Base-by-base conservation (phyloP, 2,329 filamentous ascomycete species). In the Clonostachys rosea region DNA sequence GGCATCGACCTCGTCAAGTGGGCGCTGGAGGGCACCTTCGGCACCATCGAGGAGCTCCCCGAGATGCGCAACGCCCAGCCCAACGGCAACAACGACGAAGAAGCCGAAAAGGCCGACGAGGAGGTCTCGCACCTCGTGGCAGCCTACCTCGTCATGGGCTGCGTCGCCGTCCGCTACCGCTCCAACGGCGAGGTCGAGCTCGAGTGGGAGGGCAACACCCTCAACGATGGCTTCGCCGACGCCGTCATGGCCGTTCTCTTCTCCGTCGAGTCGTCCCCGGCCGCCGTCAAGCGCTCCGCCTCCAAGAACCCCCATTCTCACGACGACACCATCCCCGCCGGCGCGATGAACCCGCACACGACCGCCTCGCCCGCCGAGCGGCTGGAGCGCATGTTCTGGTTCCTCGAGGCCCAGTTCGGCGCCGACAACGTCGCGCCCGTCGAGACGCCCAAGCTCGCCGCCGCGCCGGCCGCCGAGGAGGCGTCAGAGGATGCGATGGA, bases 221-320 rank as follows among this genome's bases (percentile, higher is more conserved):
- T 96, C 60, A 99, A 97, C 64, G 94, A 99, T 61, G 89, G 91
- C 50, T 95, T 99, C 59, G 94, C 94, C n/a, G 94, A 99, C 67
- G 91, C 94, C 14, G 87, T 97, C 47, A 89, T 97, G 76, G 91
- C 91, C 1, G 90, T 96, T 4, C 77, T 99, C 11, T 83, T 96
- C 56, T 91, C 88, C 0, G 89, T 96, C 18, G 94, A 99, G 68
- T 95, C 87, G 66, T 95, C 89, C 46, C 94, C 92, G 6, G 94
- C 94, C 13, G 92, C 94, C 12, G 92, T 99, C 44, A 95, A 94
- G 69, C 88, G 90, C 37, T 61, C 55, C 35, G 57, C 57, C 5
- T 49, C 63, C 47, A 64, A 66, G 30, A 59, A 66, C 59, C 60
- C 55, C 47, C 61, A 63, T 47, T 54, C 54, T 3, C 51, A 76